phyloP scores from a whole-genome alignment of 2,329 filamentous ascomycete species.

The Lecanoromycetidae sp. region DNA sequence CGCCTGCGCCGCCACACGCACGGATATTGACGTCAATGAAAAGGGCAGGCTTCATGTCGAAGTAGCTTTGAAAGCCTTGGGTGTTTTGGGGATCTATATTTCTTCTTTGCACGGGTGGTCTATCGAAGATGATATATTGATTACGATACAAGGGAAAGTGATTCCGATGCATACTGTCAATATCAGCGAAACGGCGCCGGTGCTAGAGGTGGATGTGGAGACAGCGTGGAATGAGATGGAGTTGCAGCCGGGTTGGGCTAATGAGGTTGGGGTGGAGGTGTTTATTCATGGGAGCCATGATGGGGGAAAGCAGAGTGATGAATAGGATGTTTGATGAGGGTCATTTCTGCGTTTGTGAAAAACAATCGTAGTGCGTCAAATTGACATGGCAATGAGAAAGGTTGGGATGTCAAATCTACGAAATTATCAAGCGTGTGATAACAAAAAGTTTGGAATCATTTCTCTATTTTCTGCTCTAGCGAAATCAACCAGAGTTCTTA shows the following conservation, averaged over 20 bases:
- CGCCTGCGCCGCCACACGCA: conserved; percentile 59
- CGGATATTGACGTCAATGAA: conserved; percentile 44
- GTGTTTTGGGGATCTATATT: conserved; percentile 60
- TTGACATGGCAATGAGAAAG: too few relatives aligned
- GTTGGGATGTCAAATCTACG: too few relatives aligned
- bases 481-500: too few relatives aligned
- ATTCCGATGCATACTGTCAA: conserved; percentile 56
- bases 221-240: conserved; percentile 66
- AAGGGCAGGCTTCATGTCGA: conserved; percentile 45
- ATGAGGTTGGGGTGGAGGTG: conserved; percentile 61
- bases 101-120: conserved; percentile 51
- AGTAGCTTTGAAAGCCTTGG: conserved; percentile 66
- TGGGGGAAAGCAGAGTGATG: neutral
- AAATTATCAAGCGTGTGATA: too few relatives aligned
- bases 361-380: too few relatives aligned
- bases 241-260: conserved; percentile 61
- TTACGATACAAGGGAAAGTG: conserved; percentile 58
- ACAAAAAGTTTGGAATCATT: too few relatives aligned
- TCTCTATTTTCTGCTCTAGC: too few relatives aligned
- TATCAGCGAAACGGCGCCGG: conserved; percentile 40
- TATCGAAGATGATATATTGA: conserved; percentile 56
- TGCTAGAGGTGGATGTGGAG: conserved; percentile 67
- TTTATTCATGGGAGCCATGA: conserved; percentile 29
- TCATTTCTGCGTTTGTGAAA: too few relatives aligned
- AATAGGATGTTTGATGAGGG: too few relatives aligned